These are phyloP conservation scores for Flaveria robusta DNA, from an alignment of 129 eudicot species.

Conservation along the genomic window DNA sequence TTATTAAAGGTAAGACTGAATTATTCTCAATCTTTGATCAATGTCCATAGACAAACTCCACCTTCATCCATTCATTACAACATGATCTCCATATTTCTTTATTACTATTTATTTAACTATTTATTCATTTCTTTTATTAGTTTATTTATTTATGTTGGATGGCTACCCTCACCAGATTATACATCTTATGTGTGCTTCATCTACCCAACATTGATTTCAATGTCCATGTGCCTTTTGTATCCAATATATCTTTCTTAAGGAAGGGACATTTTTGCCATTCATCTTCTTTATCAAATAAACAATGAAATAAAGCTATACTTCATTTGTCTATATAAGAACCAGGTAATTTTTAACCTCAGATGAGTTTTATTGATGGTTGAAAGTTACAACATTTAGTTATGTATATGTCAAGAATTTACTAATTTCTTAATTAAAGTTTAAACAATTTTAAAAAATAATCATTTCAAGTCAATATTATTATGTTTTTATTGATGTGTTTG, in stretches of 20 bases:
- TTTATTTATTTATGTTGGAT: conserved; percentile 32
- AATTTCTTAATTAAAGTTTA: background rate
- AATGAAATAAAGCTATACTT: background rate
- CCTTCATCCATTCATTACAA: conserved; percentile 37
- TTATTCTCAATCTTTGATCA: conserved; percentile 37
- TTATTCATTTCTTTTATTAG: conserved; percentile 31
- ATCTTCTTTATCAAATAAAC: background rate
- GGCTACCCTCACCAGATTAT: conserved; percentile 46
- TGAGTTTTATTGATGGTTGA: background rate
- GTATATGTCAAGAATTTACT: background rate
- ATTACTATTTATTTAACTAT: conserved; percentile 12
- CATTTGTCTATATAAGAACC: background rate
- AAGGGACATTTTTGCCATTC: conserved; percentile 19
- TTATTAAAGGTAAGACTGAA: conserved; percentile 38
- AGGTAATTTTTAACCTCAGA: background rate
- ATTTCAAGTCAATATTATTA: background rate
- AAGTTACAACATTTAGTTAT: background rate
- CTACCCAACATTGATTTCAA: conserved; percentile 44
- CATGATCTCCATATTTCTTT: conserved; percentile 35
- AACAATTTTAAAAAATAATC: background rate
- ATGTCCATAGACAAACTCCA: conserved; percentile 36
- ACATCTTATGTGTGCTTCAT: conserved; percentile 42
- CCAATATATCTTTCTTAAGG: background rate
- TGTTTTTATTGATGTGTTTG: background rate
- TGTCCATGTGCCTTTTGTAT: conserved; percentile 39